Percentiles rank a stretch among this genome's conserved stretches.
These are phyloP conservation scores for Magnolia changhungtana DNA, from an alignment of 164 flowering plant genomes.

Conservation along the genomic window DNA sequence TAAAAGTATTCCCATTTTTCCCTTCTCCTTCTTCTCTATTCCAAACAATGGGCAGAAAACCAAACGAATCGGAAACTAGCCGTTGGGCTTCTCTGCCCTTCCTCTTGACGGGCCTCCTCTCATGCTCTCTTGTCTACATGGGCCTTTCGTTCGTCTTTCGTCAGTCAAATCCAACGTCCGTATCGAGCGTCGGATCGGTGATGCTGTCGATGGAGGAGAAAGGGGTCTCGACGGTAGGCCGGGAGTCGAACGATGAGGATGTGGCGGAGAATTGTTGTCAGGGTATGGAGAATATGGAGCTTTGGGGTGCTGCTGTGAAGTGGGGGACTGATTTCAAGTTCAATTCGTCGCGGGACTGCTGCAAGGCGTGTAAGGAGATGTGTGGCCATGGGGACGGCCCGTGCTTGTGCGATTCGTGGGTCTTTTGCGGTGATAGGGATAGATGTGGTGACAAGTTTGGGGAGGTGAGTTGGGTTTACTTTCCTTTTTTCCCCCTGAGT, in stretches of 20 bases:
- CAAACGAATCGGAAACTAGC: conserved; percentile 34
- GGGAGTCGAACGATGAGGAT: conserved; percentile 17
- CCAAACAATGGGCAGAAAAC: conserved; percentile 51
- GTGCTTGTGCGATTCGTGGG: conserved; percentile 94
- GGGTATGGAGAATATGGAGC: conserved; percentile 78
- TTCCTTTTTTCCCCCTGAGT: not conserved
- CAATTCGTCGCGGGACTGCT: conserved; percentile 65
- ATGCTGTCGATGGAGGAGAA: conserved; percentile 6
- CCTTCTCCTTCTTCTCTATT: conserved; percentile 17
- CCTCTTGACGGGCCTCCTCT: conserved; percentile 36
- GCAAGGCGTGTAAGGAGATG: conserved; percentile 84
- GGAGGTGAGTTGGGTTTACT: conserved; percentile 47
- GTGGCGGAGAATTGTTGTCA: conserved; percentile 52
- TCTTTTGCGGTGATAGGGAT: conserved; percentile 69
- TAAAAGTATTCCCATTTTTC: not conserved
- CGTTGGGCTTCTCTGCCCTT: conserved; percentile 37
- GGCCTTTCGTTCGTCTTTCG: conserved; percentile 34
- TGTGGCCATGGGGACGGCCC: conserved; percentile 74
- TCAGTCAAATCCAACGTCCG: conserved; percentile 14
- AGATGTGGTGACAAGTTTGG: conserved; percentile 75
- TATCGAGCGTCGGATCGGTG: not conserved
- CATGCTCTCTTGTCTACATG: conserved; percentile 52
- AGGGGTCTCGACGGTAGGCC: not conserved
- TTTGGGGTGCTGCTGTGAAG: conserved; percentile 92
- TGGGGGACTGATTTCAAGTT: conserved; percentile 92